phyloP scores from a whole-genome alignment of 805 yeast species.

The Sugiyamaella chiloensis region DNA sequence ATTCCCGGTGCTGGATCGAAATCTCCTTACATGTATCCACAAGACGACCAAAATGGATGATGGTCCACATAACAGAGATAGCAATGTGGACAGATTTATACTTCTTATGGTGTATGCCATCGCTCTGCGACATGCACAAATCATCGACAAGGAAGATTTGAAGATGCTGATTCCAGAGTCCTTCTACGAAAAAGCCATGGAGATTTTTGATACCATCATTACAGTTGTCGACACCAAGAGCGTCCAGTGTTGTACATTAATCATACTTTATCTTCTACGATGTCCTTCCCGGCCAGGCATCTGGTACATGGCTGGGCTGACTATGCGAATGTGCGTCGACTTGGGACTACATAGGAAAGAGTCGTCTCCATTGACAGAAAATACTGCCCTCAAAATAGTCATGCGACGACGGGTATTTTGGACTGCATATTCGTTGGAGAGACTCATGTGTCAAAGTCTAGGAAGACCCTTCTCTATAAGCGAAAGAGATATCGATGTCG shows the following conservation, averaged over 20 bases:
- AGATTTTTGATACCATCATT: constrained; percentile 1
- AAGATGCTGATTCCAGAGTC: constrained; percentile 4
- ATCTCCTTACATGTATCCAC: background rate
- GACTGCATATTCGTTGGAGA: constrained; percentile 80
- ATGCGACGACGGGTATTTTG: constrained; percentile 73
- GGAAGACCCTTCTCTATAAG: constrained; percentile 87
- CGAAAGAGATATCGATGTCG: constrained; percentile 67
- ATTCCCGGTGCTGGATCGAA: constrained; percentile 7
- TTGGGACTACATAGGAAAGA: constrained; percentile 74
- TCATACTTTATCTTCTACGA: constrained; percentile 7
- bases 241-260: constrained; percentile 10
- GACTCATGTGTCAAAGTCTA: constrained; percentile 78
- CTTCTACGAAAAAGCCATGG: constrained; percentile 11
- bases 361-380: constrained; percentile 5
- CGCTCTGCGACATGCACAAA: constrained; percentile 7
- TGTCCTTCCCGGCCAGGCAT: constrained; percentile 66
- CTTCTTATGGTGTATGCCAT: constrained; percentile 14
- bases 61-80: background rate
- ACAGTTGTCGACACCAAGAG: constrained; percentile 3
- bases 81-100: constrained; percentile 3
- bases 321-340: constrained; percentile 74
- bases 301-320: constrained; percentile 82
- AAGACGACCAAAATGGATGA: background rate
- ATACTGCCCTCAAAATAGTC: constrained; percentile 57
- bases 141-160: constrained; percentile 8